Evolutionary conservation across 1,284 basidiomycete genomes (phyloP).

Genomic region (Ustilago cynodontis): DNA sequence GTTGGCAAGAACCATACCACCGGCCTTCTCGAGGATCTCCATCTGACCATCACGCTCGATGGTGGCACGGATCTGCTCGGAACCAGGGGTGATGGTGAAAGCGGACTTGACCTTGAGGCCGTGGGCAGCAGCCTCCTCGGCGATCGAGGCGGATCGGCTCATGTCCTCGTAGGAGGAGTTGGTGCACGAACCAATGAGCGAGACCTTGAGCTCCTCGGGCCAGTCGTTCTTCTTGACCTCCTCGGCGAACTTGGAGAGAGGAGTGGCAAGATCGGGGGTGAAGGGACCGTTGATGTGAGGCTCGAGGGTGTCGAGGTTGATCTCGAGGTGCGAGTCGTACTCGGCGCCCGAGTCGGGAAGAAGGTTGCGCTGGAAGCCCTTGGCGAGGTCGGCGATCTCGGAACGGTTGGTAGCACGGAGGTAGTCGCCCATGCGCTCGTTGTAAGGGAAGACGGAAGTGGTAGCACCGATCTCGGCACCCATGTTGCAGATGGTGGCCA

Average conservation of each 20-base stretch:
- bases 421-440: constrained; percentile 92
- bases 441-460: constrained; percentile 99
- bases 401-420: constrained; percentile 90
- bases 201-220: constrained; percentile 97
- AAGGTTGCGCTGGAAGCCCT: constrained; percentile 91
- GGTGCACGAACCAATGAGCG: constrained; percentile 98
- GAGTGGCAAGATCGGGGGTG: constrained; percentile 75
- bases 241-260: constrained; percentile 90
- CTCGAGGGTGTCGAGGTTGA: constrained; percentile 95
- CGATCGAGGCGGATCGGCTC: constrained; percentile 95
- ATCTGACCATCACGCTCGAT: constrained; percentile 97
- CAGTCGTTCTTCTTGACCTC: constrained; percentile 96
- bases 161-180: constrained; percentile 99
- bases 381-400: constrained; percentile 89
- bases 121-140: constrained; percentile 85
- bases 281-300: constrained; percentile 97
- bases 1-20: constrained; percentile 95
- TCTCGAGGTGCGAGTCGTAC: constrained; percentile 94
- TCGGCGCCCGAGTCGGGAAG: constrained; percentile 88
- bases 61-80: constrained; percentile 97
- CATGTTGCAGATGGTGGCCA: constrained; percentile 99
- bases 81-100: constrained; percentile 98
- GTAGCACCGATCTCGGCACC: constrained; percentile 99
- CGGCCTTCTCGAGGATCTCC: constrained; percentile 84
- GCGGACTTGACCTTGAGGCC: constrained; percentile 90